These are phyloP conservation scores for Zygosaccharomyces siamensis DNA, from an alignment of 805 yeast genomes.

Conservation along the genomic window DNA sequence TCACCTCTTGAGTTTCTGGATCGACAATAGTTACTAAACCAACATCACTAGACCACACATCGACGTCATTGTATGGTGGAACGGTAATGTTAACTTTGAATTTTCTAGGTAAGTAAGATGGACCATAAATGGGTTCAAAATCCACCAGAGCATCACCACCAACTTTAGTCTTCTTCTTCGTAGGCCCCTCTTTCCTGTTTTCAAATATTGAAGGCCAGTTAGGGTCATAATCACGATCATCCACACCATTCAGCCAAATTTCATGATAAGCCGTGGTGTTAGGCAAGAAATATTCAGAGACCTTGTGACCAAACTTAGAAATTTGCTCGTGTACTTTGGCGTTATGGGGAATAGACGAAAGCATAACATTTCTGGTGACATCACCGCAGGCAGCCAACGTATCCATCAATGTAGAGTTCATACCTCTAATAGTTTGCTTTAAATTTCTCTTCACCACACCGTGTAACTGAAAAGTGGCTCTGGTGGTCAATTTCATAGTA, in stretches of 20 bases:
- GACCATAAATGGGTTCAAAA: slow-evolving; percentile 83
- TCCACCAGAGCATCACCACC: slow-evolving; percentile 81
- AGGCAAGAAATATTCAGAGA: slow-evolving; percentile 83
- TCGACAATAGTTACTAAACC: slow-evolving; percentile 86
- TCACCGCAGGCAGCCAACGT: slow-evolving; percentile 98
- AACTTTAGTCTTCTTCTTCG: slow-evolving; percentile 73
- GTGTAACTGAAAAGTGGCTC: slow-evolving; percentile 95
- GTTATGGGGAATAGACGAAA: slow-evolving; percentile 82
- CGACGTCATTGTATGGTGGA: slow-evolving; percentile 95
- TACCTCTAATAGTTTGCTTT: slow-evolving; percentile 87
- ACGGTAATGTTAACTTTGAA: slow-evolving; percentile 91
- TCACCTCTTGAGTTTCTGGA: slow-evolving; percentile 50
- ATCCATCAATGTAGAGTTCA: slow-evolving; percentile 86
- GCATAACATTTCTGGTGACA: slow-evolving; percentile 93
- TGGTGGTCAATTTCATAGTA: slow-evolving; percentile 88
- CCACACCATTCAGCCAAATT: slow-evolving; percentile 89
- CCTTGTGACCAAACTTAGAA: slow-evolving; percentile 52
- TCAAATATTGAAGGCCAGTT: slow-evolving; percentile 63
- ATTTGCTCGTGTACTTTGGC: slow-evolving; percentile 78
- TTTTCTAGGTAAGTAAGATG: slow-evolving; percentile 87
- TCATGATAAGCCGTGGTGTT: slow-evolving; percentile 94
- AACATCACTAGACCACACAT: slow-evolving; percentile 91
- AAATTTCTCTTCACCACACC: slow-evolving; percentile 88
- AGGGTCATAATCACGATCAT: slow-evolving; percentile 57
- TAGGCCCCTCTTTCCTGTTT: slow-evolving; percentile 67